These are phyloP conservation scores for Bjerkandera adusta DNA, from an alignment of 1,284 basidiomycete genomes.

Conservation along the genomic window DNA sequence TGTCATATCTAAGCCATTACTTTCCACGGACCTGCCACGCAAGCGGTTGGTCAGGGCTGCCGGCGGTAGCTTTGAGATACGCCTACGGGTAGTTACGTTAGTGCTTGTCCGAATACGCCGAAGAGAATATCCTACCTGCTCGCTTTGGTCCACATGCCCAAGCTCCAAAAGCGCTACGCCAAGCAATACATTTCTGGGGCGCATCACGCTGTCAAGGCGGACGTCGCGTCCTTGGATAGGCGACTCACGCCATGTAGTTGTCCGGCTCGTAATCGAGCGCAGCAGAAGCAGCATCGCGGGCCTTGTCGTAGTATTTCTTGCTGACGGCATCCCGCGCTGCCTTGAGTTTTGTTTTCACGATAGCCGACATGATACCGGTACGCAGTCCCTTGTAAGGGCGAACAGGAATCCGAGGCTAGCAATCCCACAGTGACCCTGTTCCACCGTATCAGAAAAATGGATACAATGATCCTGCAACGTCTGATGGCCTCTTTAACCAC, in stretches of 20 bases:
- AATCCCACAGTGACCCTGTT: too few relatives aligned
- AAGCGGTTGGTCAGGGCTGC: constrained; percentile 62
- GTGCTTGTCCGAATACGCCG: constrained; percentile 3
- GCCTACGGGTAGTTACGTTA: constrained; percentile 42
- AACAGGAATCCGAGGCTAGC: too few relatives aligned
- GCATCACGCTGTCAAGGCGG: too few relatives aligned
- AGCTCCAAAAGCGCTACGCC: constrained; percentile 77
- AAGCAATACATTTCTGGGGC: constrained; percentile 75
- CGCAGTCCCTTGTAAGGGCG: too few relatives aligned
- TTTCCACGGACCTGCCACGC: constrained; percentile 71
- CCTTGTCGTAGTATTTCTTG: constrained; percentile 73
- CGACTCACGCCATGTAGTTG: constrained; percentile 78
- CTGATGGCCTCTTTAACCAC: too few relatives aligned
- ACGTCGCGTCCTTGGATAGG: background rate
- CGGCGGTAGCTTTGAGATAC: constrained; percentile 71
- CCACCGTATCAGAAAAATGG: too few relatives aligned
- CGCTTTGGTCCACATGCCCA: constrained; percentile 68
- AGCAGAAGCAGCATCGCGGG: constrained; percentile 62
- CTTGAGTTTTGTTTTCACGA: constrained; percentile 76
- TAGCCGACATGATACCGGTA: constrained; percentile 29
- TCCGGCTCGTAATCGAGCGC: constrained; percentile 72
- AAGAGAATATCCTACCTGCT: constrained; percentile 58
- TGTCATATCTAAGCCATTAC: background rate
- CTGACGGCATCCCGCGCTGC: constrained; percentile 74
- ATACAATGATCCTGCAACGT: too few relatives aligned